Percentiles rank a stretch among this genome's conserved stretches.
phyloP scores from a whole-genome alignment of 257 asterid genomes.

The Scutellaria galericulata region DNA sequence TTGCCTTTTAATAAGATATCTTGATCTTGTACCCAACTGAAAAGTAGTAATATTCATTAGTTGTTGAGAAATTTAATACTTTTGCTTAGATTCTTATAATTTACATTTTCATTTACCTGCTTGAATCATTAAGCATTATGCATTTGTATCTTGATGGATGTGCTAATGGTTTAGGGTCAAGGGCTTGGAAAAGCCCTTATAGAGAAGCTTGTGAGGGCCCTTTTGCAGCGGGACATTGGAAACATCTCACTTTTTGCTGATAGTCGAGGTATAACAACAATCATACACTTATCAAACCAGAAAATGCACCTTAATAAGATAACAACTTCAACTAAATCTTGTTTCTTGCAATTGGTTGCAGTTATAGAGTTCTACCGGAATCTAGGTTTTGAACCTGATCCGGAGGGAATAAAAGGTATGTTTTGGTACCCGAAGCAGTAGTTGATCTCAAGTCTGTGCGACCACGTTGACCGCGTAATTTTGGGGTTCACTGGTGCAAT shows the following conservation, averaged over 20 bases:
- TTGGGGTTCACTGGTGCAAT: not conserved
- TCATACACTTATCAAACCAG: not conserved
- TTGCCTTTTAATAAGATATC: too few species aligned
- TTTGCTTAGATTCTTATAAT: not conserved
- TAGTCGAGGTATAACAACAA: slow-evolving; percentile 66
- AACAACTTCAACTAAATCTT: not conserved
- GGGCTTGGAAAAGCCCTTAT: slow-evolving; percentile 92
- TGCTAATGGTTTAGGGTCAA: slow-evolving; percentile 70
- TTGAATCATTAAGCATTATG: slow-evolving; percentile 16
- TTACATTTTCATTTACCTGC: slow-evolving; percentile 20
- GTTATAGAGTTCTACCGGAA: slow-evolving; percentile 90
- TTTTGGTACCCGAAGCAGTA: slow-evolving; percentile 93
- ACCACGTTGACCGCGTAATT: slow-evolving; percentile 10
- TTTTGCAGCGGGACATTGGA: slow-evolving; percentile 88
- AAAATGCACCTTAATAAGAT: not conserved
- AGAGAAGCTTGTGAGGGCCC: slow-evolving; percentile 83
- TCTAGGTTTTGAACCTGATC: slow-evolving; percentile 89
- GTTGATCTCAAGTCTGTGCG: slow-evolving; percentile 18
- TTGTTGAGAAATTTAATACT: not conserved
- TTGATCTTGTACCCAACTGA: too few species aligned
- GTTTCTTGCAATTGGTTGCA: slow-evolving; percentile 46
- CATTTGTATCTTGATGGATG: slow-evolving; percentile 21
- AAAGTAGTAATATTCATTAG: too few species aligned
- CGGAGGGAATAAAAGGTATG: slow-evolving; percentile 99
- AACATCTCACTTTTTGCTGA: slow-evolving; percentile 94